These are phyloP conservation scores for Populus pruinosa DNA, from an alignment of 345 rosid species.

Conservation along the genomic window DNA sequence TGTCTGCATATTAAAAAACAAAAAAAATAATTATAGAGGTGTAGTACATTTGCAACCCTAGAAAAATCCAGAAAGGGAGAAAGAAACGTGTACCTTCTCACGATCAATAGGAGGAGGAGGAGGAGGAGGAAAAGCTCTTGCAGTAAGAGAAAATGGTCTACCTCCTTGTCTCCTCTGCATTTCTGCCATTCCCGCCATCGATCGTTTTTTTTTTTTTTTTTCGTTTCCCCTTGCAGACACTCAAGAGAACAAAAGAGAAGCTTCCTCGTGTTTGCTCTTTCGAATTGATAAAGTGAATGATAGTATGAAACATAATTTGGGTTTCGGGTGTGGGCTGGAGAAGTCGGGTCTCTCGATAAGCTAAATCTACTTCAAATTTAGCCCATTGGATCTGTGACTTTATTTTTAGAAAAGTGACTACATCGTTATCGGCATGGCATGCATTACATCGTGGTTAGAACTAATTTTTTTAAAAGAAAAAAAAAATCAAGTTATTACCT, in stretches of 20 bases:
- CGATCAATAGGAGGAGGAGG: constrained; percentile 68
- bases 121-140: constrained; percentile 38
- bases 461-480: too few relatives aligned
- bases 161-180: constrained; percentile 56
- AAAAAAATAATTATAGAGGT: neutral
- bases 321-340: neutral
- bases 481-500: too few relatives aligned
- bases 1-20: constrained; percentile 47
- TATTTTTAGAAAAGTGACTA: neutral
- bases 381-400: neutral
- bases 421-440: too few relatives aligned
- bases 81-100: constrained; percentile 53
- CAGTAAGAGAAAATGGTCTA: constrained; percentile 53
- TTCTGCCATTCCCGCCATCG: constrained; percentile 56
- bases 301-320: neutral
- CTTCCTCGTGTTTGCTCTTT: neutral
- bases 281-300: too few relatives aligned
- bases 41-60: constrained; percentile 24
- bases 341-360: neutral
- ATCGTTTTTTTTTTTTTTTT: constrained; percentile 12
- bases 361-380: neutral
- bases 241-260: neutral
- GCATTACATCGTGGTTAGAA: too few relatives aligned
- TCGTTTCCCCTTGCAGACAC: too few relatives aligned
- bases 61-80: neutral